Base-by-base conservation (phyloP, 495 filamentous ascomycete species). In the Durotheca rogersii region DNA sequence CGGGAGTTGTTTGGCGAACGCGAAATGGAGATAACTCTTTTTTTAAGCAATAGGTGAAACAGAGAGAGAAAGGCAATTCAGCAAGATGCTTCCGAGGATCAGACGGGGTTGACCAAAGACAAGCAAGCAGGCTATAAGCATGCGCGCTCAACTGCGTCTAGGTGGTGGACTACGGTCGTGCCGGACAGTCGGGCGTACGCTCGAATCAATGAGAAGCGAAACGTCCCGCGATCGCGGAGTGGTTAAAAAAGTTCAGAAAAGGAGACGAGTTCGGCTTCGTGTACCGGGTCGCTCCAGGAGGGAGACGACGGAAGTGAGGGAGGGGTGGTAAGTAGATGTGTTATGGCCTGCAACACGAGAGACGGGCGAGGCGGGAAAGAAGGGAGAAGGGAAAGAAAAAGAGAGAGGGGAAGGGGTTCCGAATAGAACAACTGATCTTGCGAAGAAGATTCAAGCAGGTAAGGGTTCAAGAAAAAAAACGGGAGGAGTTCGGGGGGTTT, bases 61-160 rank as follows among this genome's bases (percentile, higher is more conserved):
- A 51, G 45, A 56, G 59, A 68, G 68, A 70, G 23, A 63, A 56
- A 68, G 67, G 66, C 56, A 54, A 64, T 67, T 70, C 66, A 65
- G 67, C 64, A 60, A 49, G 58, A 70, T 56, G 41, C 65, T 66
- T 60, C 47, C 52, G 34, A 48, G 47, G 43, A 61, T 58, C 41
- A 51, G 50, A 48, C 41, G 37, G 54, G 51, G 41, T 54, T 16
- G 18, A 44, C 17, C 45, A 18, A 45, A 51, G 36, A 37, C 43
- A 23, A 39, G 41, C 41, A 23, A 48, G 47, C n/a, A n/a, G 18
- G 40, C 17, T 45, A 18, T 41, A 51, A 35, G 41, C 43, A 23
- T 38, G 41, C 41, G 23, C 44, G 47, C 41, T 47, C 9, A 27
- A 27, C 4, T 27, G 43, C 48, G 36, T 53, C 36, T 53, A n/a